Base-by-base conservation (phyloP, 495 filamentous ascomycete genomes). In the Diplogelasinospora grovesii region DNA sequence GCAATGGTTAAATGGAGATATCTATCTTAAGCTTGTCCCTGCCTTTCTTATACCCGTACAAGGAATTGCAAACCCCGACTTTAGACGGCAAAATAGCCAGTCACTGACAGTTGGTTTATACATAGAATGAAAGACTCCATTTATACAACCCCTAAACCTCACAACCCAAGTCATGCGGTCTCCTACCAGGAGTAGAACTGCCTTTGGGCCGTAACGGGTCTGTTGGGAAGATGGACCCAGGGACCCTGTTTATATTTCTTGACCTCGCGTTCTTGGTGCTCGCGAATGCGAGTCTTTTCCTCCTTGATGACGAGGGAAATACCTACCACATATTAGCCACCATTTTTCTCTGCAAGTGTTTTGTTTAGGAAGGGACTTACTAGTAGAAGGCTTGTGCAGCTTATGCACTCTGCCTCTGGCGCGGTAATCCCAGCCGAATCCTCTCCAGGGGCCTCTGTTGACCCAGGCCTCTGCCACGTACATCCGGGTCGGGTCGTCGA, bases 391-490 rank as follows among this genome's bases (percentile, higher is more conserved):
- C 48, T 73, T 69, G 30, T 66, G 66, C 57, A 88, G 59, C 3
- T 64, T 49, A 55, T 83, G 65, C 11, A 82, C 73, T 33, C 66
- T 58, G 9, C 86, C 86, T 44, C 83, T 68, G 1, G 86, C 86
- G 41, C 86, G 76, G 57, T 79, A 80, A 43, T 83, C 79, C 3
- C 67, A 53, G 4, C 64, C 64, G 15, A 28, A 45, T 2, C 65
- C 73, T 53, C 80, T 81, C 19, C 15, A 40, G 0, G 67, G 60
- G 2, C 89, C 85, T 44, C 81, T 81, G 43, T 82, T 84, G 16
- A 95, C 88, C 89, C 89, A 98, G 6, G 89, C 86, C 65, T 97
- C 75, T 40, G 81, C 78, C 45, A 98, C 73, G 61, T 95, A 98
- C 43, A 96, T 82, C 29, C 68, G 68, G 22, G 81, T 81, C 11